phyloP scores from a whole-genome alignment of 352 stramenopile species.

The Phytopythium kandeliae region DNA sequence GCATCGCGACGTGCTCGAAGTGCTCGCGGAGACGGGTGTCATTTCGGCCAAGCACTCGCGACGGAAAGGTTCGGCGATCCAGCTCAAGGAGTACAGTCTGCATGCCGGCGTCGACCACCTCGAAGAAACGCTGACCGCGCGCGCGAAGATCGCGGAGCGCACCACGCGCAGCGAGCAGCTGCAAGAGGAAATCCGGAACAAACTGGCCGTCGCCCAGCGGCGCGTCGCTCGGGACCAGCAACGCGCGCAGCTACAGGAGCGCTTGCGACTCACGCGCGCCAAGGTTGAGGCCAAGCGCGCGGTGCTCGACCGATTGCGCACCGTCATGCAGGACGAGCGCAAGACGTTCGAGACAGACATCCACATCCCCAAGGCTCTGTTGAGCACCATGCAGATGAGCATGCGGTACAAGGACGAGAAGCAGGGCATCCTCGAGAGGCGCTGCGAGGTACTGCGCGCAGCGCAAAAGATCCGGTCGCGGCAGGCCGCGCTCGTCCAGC shows the following conservation, averaged over 20 bases:
- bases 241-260: constrained; percentile 35
- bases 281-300: constrained; percentile 54
- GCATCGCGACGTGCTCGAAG: constrained; percentile 60
- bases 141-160: constrained; percentile 42
- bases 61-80: constrained; percentile 70
- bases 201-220: constrained; percentile 30
- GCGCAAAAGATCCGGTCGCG: constrained; percentile 80
- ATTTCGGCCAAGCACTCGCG: constrained; percentile 63
- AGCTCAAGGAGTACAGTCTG: constrained; percentile 73
- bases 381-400: constrained; percentile 78
- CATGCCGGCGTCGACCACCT: constrained; percentile 69
- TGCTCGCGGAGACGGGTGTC: constrained; percentile 58
- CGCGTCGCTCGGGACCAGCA: constrained; percentile 44
- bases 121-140: constrained; percentile 41
- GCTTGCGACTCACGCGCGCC: constrained; percentile 37
- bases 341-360: constrained; percentile 78
- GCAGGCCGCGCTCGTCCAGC: constrained; percentile 73
- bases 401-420: constrained; percentile 82
- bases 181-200: constrained; percentile 47
- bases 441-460: constrained; percentile 67
- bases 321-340: constrained; percentile 69
- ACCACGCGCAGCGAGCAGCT: constrained; percentile 33
- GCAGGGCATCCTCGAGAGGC: constrained; percentile 66
- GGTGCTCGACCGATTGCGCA: constrained; percentile 45
- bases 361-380: constrained; percentile 68